Evolutionary conservation across 345 rosid species (phyloP).

Genomic region (Excoecaria cochinchinensis): DNA sequence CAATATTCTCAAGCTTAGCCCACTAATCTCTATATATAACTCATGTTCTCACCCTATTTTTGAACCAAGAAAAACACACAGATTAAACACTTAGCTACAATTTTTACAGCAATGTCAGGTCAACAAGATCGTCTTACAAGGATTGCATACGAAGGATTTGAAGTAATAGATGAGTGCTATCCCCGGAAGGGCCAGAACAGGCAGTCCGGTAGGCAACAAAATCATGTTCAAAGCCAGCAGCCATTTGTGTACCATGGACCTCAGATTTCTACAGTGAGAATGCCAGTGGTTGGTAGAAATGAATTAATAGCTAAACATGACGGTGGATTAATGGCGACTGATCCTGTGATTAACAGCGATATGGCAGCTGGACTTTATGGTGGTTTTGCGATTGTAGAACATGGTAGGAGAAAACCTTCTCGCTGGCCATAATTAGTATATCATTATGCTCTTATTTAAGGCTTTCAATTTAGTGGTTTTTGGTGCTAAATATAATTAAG

Average conservation of each 20-base stretch:
- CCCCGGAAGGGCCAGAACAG: neutral
- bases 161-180: neutral
- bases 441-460: no score
- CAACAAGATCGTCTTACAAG: neutral
- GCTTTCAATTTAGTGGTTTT: no score
- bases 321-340: neutral
- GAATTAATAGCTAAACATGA: neutral
- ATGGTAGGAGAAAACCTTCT: neutral
- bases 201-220: neutral
- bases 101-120: no score
- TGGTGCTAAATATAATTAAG: no score
- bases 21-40: no score
- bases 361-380: neutral
- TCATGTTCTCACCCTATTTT: no score
- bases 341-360: neutral
- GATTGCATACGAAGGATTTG: neutral
- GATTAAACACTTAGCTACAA: no score
- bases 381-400: neutral
- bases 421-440: no score
- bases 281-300: neutral
- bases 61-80: no score
- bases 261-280: neutral
- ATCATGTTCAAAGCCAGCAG: neutral
- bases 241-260: neutral
- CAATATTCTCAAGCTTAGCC: no score